Base-by-base conservation (phyloP, 164 flowering plant species). In the Houttuynia cordata region DNA sequence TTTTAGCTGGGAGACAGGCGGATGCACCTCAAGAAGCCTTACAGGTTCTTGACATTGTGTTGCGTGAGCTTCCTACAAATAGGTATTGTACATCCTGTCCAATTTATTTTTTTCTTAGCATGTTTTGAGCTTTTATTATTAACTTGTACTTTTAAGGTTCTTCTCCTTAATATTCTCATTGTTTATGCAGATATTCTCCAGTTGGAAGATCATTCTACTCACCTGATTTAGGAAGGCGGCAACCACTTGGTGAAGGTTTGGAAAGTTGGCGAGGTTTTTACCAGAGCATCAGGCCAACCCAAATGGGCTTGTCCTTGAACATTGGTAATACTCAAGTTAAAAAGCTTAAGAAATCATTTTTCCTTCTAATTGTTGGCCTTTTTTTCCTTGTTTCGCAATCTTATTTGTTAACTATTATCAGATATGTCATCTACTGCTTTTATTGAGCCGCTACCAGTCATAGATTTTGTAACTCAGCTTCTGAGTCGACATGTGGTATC, bases 21-120 rank as follows among this genome's bases (percentile, higher is more conserved):
- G 97, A 94, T 84, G 97, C 96, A 3, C 99, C 99, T 1, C 97
- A 94, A 67, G 97, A 94, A 75, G 97, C 97, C n/a, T 87, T 94
- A 22, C 97, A 94, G 67, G 96, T 91, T 66, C 88, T 94, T 51
- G 99, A 94, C 71, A 88, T 94, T 67, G 97, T 94, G 50, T 69
- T 94, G 53, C 91, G 99, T 22, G 99, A 94, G 68, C 68, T 86
- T 62, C 95, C 97, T 19, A 88, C 95, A 1, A 24, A 77, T 23
- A 64, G 95, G 97, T 87, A 75, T 42, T 47, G 41, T 18, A 24
- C 6, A 54, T 23, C 34, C 15, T 23, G 34, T 24, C 37, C 37
- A 30, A 54, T 19, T 12, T 57, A 25, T 56, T 56, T 24, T 10
- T 15, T 24, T 56, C 20, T n/a, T 34, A n/a, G 14, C 49, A 14